Base-by-base conservation (phyloP, 176 grass and related monocot genomes). In the Raddia guianensis region DNA sequence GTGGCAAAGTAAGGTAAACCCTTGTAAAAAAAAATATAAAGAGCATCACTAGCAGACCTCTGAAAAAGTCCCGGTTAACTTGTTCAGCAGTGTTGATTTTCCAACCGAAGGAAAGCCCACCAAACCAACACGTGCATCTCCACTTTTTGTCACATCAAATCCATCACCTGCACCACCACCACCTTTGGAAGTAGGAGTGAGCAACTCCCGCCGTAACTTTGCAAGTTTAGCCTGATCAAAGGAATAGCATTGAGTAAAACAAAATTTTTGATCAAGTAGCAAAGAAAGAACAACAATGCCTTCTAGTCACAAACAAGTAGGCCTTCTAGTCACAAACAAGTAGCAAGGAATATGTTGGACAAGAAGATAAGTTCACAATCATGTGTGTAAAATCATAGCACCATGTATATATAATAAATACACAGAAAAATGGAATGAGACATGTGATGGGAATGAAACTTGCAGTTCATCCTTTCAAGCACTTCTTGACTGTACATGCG, bases 61-160 rank as follows among this genome's bases (percentile, higher is more conserved):
- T 66, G 96, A 99, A 78, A 95, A 99, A 59, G 92, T 99, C 51
- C 96, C 96, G 0, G 92, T 99, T 18, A 99, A 84, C 84, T 99
- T 99, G 82, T 99, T 99, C 74, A 99, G 57, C 40, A 99, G 76
- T 63, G 96, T 99, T 63, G 96, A 99, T 93, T 99, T 99, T 10
- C 96, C 96, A 49, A 99, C 96, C 1, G 92, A 99, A 33, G 96
- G 96, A 80, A 99, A 99, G 2, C 96, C 96, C 37, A 99, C 96
- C 51, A 99, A 84, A 72, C 96, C 96, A 51, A 99, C 92, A 53
- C 96, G 96, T 15, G 96, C 86, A 84, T 99, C 96, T 73, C 96
- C 96, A 82, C 93, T 93, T 74, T 99, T 95, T 3, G 93, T 99
- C 60, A 99, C 96, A 84, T 99, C 96, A 44, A 99, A 99, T 73